Percentiles rank a stretch among this genome's conserved stretches.
phyloP scores from a whole-genome alignment of 129 eudicot species.

The Silybum marianum region DNA sequence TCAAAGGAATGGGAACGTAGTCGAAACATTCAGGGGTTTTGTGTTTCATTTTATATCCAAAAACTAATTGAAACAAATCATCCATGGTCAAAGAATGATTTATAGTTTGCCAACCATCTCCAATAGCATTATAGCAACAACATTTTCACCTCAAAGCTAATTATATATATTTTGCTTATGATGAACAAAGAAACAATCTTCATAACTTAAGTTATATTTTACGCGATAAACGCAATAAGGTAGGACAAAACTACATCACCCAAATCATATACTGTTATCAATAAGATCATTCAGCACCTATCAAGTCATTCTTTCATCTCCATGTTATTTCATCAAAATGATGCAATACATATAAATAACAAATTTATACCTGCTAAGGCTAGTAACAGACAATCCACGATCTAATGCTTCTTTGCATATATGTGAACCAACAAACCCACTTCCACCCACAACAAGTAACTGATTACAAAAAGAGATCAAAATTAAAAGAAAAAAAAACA shows the following conservation, averaged over 20 bases:
- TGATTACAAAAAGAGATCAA: constrained; percentile 22
- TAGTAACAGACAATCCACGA: constrained; percentile 76
- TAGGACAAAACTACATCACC: neutral
- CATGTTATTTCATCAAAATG: neutral
- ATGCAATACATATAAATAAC: neutral
- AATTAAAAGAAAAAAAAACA: neutral
- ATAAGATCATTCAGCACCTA: neutral
- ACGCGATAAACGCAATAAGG: neutral
- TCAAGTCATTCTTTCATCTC: neutral
- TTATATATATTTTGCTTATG: neutral
- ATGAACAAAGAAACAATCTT: neutral
- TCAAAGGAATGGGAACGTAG: neutral
- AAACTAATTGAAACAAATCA: too few relatives aligned
- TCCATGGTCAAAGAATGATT: too few relatives aligned
- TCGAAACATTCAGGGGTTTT: too few relatives aligned
- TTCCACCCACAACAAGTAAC: constrained; percentile 96
- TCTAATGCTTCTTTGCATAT: constrained; percentile 79
- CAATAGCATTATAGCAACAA: too few relatives aligned
- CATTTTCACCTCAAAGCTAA: neutral
- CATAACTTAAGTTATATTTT: neutral
- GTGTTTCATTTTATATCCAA: too few relatives aligned
- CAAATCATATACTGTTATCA: neutral
- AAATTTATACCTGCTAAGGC: constrained; percentile 84
- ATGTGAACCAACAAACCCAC: constrained; percentile 96
- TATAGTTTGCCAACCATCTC: too few relatives aligned